Evolutionary conservation across 164 flowering plant species (phyloP), one percentile per base, ranked within the genome.

Genomic region (grape (Vitis vinifera)): DNA sequence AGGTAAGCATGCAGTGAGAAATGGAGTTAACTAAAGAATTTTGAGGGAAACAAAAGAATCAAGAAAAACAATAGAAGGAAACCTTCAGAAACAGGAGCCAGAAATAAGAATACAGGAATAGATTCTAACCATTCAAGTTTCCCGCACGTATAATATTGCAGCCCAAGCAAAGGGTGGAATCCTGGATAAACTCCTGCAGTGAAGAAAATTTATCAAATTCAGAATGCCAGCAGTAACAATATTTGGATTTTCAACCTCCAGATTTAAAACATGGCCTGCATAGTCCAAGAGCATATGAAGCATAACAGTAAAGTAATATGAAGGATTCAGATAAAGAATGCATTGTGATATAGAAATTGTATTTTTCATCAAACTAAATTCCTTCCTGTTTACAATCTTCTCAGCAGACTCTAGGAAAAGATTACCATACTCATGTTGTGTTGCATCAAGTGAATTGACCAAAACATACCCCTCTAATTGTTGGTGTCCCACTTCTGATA

Each of bases 81-180:
- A 66, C 1, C 12, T 7, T 44, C 9, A 49, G 29, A n/a, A 58
- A 30, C 4, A 13, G 59, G 16, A 15, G 16, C 30, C 23, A 27
- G 31, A 37, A 66, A 59, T 31, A 44, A 9, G 64, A 68, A 27
- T 51, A 1, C 13, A 27, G 14, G 27, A 30, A 23, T 9, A 51
- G 48, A 67, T 55, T 61, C 86, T 73, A 51, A 95, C 99, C 99
- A 95, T 82, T 93, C 94, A 48, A 95, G 92, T 74, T 93, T 95
- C 64, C 99, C 99, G 70, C 94, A 83, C 1, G 90, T 84, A 75
- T 93, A 93, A 72, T 89, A 88, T 67, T 95, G 99, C 78, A 95
- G 77, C 66, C 98, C 99, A 56, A 84, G 87, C 78, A 90, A 76
- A 53, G 99, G 99, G 77, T 95, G 98, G 66, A 72, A 71, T 14